phyloP scores from a whole-genome alignment of 164 flowering plant species.

The Stephania yunnanensis region DNA sequence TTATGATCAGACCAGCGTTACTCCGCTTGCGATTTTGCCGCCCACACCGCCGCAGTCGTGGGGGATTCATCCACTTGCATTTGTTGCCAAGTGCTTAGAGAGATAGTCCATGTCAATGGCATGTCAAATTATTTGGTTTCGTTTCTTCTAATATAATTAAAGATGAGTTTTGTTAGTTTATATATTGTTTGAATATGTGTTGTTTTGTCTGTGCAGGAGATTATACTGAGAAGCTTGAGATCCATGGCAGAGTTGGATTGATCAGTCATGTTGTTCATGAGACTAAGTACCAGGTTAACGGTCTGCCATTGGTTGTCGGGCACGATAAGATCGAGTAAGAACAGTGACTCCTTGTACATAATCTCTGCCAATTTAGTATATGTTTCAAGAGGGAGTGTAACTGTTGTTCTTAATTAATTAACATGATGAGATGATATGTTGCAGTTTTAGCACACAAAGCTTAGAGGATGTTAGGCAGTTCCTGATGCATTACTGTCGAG shows the following conservation, averaged over 20 bases:
- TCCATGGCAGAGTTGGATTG: slow-evolving; percentile 52
- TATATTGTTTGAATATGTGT: not conserved
- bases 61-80: slow-evolving; percentile 20
- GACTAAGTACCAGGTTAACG: not conserved
- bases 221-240: slow-evolving; percentile 35
- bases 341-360: not conserved
- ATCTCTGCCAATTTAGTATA: not conserved
- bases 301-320: not conserved
- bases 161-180: not conserved
- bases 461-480: slow-evolving; percentile 41
- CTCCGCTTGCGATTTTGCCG: slow-evolving; percentile 7
- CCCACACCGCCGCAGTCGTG: not conserved
- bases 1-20: not conserved
- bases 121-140: not conserved
- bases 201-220: slow-evolving; percentile 17
- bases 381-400: not conserved
- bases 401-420: not conserved
- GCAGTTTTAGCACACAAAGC: slow-evolving; percentile 38
- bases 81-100: slow-evolving; percentile 46
- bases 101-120: slow-evolving; percentile 46
- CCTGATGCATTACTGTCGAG: slow-evolving; percentile 33
- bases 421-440: not conserved
- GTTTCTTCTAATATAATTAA: not conserved
- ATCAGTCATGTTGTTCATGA: slow-evolving; percentile 46
- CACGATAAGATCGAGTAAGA: slow-evolving; percentile 47